phyloP scores from a whole-genome alignment of 305 asterid species.

The Fraxinus platypoda region DNA sequence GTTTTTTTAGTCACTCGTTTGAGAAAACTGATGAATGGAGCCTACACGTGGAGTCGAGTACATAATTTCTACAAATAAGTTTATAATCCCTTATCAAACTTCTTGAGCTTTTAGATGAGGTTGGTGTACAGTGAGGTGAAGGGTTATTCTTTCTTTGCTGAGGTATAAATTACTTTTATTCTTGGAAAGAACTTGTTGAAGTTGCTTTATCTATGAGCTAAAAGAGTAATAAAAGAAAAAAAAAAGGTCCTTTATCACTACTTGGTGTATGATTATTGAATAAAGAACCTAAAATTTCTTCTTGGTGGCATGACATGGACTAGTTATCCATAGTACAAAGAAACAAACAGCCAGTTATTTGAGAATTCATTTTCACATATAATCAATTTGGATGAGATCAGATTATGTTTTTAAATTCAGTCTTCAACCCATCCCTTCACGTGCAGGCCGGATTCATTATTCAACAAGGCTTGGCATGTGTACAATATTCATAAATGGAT shows the following conservation, averaged over 20 bases:
- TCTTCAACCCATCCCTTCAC: background rate
- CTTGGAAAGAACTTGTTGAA: background rate
- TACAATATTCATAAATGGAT: background rate
- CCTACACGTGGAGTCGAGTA: background rate
- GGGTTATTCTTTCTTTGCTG: conserved; percentile 9
- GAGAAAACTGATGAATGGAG: background rate
- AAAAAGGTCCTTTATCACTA: background rate
- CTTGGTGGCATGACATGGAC: background rate
- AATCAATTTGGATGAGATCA: background rate
- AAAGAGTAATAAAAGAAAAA: background rate
- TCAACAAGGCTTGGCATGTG: background rate
- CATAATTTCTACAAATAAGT: background rate
- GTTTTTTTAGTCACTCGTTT: background rate
- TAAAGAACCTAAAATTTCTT: background rate
- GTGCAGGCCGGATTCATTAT: background rate
- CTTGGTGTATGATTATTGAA: background rate
- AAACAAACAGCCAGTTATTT: background rate
- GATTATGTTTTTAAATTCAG: background rate
- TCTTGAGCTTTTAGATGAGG: background rate
- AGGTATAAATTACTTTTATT: conserved; percentile 1
- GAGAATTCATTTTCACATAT: background rate
- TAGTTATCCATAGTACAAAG: background rate
- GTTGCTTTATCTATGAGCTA: background rate
- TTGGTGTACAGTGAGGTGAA: background rate
- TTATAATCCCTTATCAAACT: background rate